Conservation (phyloP, 345 rosid genomes). For the Gossypioides kirkii region DNA sequence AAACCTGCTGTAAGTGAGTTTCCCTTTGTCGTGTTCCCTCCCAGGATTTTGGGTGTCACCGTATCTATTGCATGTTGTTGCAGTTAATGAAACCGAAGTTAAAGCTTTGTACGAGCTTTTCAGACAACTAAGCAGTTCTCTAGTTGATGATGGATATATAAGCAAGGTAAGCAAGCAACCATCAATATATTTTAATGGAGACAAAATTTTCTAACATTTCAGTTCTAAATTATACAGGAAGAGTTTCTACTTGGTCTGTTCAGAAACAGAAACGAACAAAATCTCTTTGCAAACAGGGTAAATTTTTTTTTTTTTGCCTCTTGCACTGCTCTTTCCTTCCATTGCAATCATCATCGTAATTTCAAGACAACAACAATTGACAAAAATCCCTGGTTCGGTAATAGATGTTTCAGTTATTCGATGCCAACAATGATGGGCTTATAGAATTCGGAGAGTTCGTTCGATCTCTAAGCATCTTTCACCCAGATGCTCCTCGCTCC, state of each 20-base stretch:
- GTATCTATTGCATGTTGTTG: neutral
- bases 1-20: constrained; percentile 66
- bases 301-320: neutral
- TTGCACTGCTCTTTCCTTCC: neutral
- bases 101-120: constrained; percentile 51
- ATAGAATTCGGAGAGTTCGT: constrained; percentile 71
- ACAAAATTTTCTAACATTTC: neutral
- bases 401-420: constrained; percentile 62
- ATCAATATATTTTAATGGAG: neutral
- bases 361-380: neutral
- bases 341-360: neutral
- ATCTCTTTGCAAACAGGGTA: constrained; percentile 45
- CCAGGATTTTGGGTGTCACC: neutral
- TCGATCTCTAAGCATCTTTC: constrained; percentile 59
- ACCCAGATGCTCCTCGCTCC: constrained; percentile 50
- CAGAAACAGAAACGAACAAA: constrained; percentile 44
- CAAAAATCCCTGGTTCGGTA: neutral
- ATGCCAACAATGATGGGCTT: constrained; percentile 52
- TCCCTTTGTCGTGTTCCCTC: neutral
- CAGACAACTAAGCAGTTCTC: constrained; percentile 55
- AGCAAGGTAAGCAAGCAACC: constrained; percentile 41
- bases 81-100: constrained; percentile 56
- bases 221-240: constrained; percentile 37
- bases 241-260: constrained; percentile 65
- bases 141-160: constrained; percentile 50